These are phyloP conservation scores for Solanum medicagineum DNA, from an alignment of 257 asterid species.

Conservation along the genomic window DNA sequence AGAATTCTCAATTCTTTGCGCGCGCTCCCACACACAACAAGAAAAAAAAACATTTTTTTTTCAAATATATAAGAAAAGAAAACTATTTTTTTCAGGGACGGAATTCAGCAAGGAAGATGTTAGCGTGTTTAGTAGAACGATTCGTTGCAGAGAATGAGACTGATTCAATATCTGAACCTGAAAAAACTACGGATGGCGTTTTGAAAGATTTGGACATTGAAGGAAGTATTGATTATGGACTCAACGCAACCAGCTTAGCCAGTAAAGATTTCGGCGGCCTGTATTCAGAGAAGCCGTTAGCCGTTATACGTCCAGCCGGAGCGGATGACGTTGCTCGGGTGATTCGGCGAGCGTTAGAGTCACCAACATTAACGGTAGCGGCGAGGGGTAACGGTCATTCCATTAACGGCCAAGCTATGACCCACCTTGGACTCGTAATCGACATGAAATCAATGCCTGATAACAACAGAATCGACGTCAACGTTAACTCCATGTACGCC, in stretches of 20 bases:
- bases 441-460: slow-evolving; percentile 45
- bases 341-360: slow-evolving; percentile 30
- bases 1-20: neutral
- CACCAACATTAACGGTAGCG: slow-evolving; percentile 60
- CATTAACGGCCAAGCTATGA: slow-evolving; percentile 91
- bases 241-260: slow-evolving; percentile 8
- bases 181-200: slow-evolving; percentile 12
- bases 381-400: slow-evolving; percentile 98
- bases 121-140: slow-evolving; percentile 53
- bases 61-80: neutral
- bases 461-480: slow-evolving; percentile 19
- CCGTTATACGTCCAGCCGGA: slow-evolving; percentile 42
- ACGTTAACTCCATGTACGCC: slow-evolving; percentile 14
- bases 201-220: slow-evolving; percentile 34
- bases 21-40: neutral
- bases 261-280: slow-evolving; percentile 74
- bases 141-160: slow-evolving; percentile 42
- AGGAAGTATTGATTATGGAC: slow-evolving; percentile 25
- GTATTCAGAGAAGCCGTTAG: slow-evolving; percentile 38
- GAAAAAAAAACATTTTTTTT: neutral
- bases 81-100: neutral
- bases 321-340: slow-evolving; percentile 53
- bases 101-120: slow-evolving; percentile 22
- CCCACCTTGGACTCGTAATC: slow-evolving; percentile 59
- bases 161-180: slow-evolving; percentile 33